A percentile compares a stretch with the other conserved stretches of the same genome.
Conservation (phyloP, 345 rosid species). For the Eucalyptus pauciflora region DNA sequence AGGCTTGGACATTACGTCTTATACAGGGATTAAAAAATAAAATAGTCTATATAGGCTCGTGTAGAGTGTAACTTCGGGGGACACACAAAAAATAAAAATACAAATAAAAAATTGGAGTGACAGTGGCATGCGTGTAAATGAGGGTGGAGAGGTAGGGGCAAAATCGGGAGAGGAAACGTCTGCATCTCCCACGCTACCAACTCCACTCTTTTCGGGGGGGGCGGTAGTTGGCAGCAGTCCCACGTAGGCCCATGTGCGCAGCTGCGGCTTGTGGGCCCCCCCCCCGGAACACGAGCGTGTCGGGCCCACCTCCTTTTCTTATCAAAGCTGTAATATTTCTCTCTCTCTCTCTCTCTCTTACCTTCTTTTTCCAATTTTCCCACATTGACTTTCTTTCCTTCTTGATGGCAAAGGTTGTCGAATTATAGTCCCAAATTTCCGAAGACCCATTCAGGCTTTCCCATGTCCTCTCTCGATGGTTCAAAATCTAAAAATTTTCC, state of each 20-base stretch:
- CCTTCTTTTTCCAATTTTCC: not conserved
- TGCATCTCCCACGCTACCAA: slow-evolving; percentile 4
- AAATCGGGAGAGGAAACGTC: not conserved
- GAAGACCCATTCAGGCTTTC: not conserved
- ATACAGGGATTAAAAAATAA: not conserved
- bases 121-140: not conserved
- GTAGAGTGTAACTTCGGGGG: not conserved
- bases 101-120: not conserved
- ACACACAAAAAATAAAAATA: not conserved
- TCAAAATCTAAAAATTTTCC: not conserved
- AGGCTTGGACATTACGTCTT: not conserved
- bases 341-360: not conserved
- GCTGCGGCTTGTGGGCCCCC: slow-evolving; percentile 4
- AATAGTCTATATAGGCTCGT: not conserved
- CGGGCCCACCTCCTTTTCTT: not conserved
- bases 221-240: slow-evolving; percentile 13
- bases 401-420: not conserved
- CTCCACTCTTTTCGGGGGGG: slow-evolving; percentile 3
- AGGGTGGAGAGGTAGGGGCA: not conserved
- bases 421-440: not conserved
- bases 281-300: not conserved
- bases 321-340: not conserved
- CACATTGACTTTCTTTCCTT: not conserved
- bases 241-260: slow-evolving; percentile 12
- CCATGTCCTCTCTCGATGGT: not conserved